Conservation (phyloP, 2,329 filamentous ascomycete genomes). For the Sphaerulina musiva region DNA sequence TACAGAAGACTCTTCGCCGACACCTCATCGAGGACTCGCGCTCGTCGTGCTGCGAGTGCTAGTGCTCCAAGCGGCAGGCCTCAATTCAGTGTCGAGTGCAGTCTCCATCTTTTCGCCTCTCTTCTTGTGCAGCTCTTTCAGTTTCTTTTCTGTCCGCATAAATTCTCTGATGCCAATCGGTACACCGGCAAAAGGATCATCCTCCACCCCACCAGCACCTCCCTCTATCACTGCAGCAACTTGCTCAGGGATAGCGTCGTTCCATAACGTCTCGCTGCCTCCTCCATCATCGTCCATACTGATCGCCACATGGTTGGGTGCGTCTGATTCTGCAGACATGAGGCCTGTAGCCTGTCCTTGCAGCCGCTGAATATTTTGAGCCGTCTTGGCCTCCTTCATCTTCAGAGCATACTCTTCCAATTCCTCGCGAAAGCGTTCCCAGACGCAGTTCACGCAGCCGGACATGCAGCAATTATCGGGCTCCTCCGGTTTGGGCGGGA, state of each 20-base stretch:
- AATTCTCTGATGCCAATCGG: conserved; percentile 93
- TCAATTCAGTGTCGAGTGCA: conserved; percentile 20
- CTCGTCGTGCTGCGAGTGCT: neutral
- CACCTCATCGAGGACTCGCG: neutral
- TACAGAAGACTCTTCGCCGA: too few relatives aligned
- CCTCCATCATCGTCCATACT: conserved; percentile 78
- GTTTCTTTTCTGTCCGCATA: conserved; percentile 90
- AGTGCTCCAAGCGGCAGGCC: conserved; percentile 18
- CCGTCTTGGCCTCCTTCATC: conserved; percentile 56
- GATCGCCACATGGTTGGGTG: conserved; percentile 45
- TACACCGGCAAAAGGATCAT: conserved; percentile 69
- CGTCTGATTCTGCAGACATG: conserved; percentile 35
- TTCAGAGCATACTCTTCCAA: conserved; percentile 78
- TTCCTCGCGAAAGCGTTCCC: conserved; percentile 86
- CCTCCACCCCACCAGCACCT: conserved; percentile 36
- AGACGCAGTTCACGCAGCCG: conserved; percentile 95
- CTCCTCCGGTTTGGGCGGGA: conserved; percentile 79
- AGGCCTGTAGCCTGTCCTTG: conserved; percentile 31
- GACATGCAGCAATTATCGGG: conserved; percentile 99
- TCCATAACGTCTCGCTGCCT: conserved; percentile 65
- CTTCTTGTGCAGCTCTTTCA: conserved; percentile 63
- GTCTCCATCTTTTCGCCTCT: conserved; percentile 17
- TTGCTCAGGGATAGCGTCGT: conserved; percentile 24
- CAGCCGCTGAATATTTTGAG: conserved; percentile 36
- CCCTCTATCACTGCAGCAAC: conserved; percentile 5